These are phyloP conservation scores for Arachis stenosperma DNA, from an alignment of 306 rosid genomes.

Conservation along the genomic window DNA sequence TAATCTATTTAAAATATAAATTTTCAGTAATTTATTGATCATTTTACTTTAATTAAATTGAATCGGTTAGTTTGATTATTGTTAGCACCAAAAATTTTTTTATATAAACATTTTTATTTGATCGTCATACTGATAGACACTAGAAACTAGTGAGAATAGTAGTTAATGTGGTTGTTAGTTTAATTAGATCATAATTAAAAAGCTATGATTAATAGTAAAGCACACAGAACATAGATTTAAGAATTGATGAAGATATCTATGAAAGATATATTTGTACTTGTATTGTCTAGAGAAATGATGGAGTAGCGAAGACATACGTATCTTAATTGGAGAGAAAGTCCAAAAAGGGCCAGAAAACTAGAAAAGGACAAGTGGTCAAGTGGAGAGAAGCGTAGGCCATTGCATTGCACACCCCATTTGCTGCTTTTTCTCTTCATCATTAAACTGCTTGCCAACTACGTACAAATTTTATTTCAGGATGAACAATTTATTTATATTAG, in stretches of 20 bases:
- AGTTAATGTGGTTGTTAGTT: no score
- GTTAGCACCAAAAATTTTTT: no score
- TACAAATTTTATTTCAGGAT: no score
- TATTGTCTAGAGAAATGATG: background rate
- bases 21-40: no score
- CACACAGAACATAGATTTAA: background rate
- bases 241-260: background rate
- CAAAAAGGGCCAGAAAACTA: slow-evolving; percentile 10
- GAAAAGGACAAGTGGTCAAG: slow-evolving; percentile 23
- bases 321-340: slow-evolving; percentile 22
- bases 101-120: no score
- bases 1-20: no score
- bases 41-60: no score
- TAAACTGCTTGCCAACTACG: background rate
- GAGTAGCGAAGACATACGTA: background rate
- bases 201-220: background rate
- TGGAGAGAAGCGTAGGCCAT: background rate
- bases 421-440: slow-evolving; percentile 6
- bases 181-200: background rate
- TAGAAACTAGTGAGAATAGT: background rate
- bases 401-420: background rate
- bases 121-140: background rate
- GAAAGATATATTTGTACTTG: background rate
- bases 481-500: no score
- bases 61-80: no score